Percentiles rank a stretch among this genome's conserved stretches.
Conservation (phyloP, 2,329 filamentous ascomycete genomes). For the Anisogramma anomala region DNA sequence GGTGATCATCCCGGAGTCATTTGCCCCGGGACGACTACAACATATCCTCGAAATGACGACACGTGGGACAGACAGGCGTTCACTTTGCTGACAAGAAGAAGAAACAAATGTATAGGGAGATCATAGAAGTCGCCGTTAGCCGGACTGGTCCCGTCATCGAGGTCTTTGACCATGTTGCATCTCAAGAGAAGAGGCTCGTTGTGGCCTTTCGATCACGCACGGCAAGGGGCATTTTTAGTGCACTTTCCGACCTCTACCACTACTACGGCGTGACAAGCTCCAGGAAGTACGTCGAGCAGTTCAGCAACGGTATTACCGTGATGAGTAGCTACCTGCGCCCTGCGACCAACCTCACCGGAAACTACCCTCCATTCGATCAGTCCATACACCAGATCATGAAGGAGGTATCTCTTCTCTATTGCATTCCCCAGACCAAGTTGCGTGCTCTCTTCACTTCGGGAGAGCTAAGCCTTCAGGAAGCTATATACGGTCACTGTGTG, state of each 20-base stretch:
- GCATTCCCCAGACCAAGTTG: conserved; percentile 94
- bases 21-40: too few relatives aligned
- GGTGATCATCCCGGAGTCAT: too few relatives aligned
- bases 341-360: conserved; percentile 42
- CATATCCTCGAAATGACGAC: too few relatives aligned
- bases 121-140: conserved; percentile 73
- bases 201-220: conserved; percentile 91
- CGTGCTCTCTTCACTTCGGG: conserved; percentile 79
- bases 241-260: conserved; percentile 91
- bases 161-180: conserved; percentile 88
- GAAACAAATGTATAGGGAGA: conserved; percentile 91
- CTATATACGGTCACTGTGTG: conserved; percentile 91
- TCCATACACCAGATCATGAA: conserved; percentile 99
- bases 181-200: conserved; percentile 84
- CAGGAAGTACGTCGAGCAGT: conserved; percentile 96
- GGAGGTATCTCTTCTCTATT: conserved; percentile 94
- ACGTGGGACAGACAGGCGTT: too few relatives aligned
- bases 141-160: conserved; percentile 93
- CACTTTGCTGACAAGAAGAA: too few relatives aligned
- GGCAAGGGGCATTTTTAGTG: conserved; percentile 86
- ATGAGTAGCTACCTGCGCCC: conserved; percentile 91
- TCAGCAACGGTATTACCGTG: conserved; percentile 94
- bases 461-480: conserved; percentile 84
- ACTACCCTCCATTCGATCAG: conserved; percentile 72
- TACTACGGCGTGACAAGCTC: conserved; percentile 97